A percentile compares a stretch with the other conserved stretches of the same genome.
Conservation (phyloP, 306 rosid genomes). For the Hippophae gyantsensis region DNA sequence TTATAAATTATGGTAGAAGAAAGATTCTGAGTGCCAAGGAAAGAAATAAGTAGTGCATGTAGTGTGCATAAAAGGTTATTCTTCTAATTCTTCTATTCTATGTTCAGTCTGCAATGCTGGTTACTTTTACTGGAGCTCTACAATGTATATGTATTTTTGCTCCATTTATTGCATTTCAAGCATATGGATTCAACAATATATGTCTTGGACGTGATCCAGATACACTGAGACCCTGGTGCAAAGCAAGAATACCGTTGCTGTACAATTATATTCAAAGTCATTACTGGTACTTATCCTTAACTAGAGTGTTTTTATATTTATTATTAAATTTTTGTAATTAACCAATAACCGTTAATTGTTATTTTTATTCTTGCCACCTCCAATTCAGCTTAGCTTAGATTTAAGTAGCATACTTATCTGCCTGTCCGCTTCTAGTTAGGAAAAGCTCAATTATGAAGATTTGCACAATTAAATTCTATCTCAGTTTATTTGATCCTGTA, state of each 20-base stretch:
- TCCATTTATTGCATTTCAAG: constrained; percentile 76
- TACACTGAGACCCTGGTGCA: constrained; percentile 84
- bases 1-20: no score
- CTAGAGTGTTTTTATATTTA: not conserved
- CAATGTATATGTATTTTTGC: constrained; percentile 50
- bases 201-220: constrained; percentile 48
- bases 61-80: not conserved
- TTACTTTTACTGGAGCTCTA: constrained; percentile 50
- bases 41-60: not conserved
- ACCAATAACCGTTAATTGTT: not conserved
- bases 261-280: constrained; percentile 81
- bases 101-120: constrained; percentile 55
- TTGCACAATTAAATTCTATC: not conserved
- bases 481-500: not conserved
- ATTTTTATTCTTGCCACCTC: not conserved
- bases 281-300: constrained; percentile 58
- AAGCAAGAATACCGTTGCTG: constrained; percentile 67
- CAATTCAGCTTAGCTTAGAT: not conserved
- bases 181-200: constrained; percentile 73
- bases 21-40: not conserved
- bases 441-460: no score
- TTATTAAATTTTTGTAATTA: no score
- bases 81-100: constrained; percentile 12
- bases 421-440: not conserved
- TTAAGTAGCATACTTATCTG: not conserved